Percentiles rank a stretch among this genome's conserved stretches.
These are phyloP conservation scores for Dothiorella sarmentorum DNA, from an alignment of 2,329 filamentous ascomycete genomes.

Conservation along the genomic window DNA sequence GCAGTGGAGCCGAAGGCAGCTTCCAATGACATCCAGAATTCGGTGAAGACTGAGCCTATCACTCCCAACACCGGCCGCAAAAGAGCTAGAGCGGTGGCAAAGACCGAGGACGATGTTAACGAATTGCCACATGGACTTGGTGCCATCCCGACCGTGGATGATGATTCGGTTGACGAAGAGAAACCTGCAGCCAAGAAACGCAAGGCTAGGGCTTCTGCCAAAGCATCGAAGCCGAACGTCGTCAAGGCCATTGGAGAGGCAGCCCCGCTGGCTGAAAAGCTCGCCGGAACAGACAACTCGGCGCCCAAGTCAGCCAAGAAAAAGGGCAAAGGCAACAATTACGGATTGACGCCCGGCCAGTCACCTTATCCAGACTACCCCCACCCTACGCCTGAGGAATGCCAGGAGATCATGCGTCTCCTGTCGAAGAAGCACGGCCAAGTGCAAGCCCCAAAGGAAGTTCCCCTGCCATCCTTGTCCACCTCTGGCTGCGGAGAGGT, in stretches of 20 bases:
- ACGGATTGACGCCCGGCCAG: constrained; percentile 45
- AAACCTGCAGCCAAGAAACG: background rate
- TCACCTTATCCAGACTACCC: constrained; percentile 67
- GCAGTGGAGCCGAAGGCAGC: constrained; percentile 23
- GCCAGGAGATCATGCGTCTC: constrained; percentile 64
- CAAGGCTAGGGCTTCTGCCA: constrained; percentile 17
- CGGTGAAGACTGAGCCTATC: constrained; percentile 9
- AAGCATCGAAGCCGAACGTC: constrained; percentile 19
- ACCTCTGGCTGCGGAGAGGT: constrained; percentile 69
- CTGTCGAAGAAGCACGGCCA: constrained; percentile 65
- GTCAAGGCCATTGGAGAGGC: constrained; percentile 21
- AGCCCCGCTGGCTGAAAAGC: constrained; percentile 28
- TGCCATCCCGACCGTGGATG: constrained; percentile 23
- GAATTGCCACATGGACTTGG: constrained; percentile 59
- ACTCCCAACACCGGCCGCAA: constrained; percentile 31
- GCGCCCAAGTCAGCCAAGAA: constrained; percentile 26
- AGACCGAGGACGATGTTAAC: constrained; percentile 41
- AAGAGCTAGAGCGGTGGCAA: constrained; percentile 34
- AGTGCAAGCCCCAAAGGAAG: constrained; percentile 60
- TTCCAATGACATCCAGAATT: background rate
- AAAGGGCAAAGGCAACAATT: constrained; percentile 38
- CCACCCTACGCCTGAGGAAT: constrained; percentile 65
- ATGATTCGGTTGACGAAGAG: background rate
- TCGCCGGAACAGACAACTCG: constrained; percentile 14
- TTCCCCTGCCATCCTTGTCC: constrained; percentile 66